Base-by-base conservation (phyloP, 2,329 filamentous ascomycete species). In the Colletotrichum plurivorum region DNA sequence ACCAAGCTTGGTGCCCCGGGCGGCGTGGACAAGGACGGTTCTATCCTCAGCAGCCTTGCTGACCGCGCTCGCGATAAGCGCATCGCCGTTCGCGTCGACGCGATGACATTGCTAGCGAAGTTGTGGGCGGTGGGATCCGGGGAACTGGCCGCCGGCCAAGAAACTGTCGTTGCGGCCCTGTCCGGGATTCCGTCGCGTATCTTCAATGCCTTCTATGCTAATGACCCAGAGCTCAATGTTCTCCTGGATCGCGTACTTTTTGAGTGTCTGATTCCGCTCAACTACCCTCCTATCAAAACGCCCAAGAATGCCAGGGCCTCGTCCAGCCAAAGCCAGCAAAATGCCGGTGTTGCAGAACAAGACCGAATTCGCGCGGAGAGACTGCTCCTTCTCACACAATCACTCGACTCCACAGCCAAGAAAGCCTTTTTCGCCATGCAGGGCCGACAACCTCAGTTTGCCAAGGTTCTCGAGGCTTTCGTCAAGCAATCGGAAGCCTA, bases 121-220 rank as follows among this genome's bases (percentile, higher is more conserved):
- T 90, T 98, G 31, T 99, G 96, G 96, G 95, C 94, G n/a, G 95
- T 97, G 18, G 95, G 94, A 13, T 90, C 92, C 18, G 93, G 94
- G 18, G 95, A 97, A 75, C 93, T 99, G 74, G 90, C 93, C 25
- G 89, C 92, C 60, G 94, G 93, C 15, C 92, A 95, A 74, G 94
- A 97, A 73, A 84, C 87, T 18, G 92, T 97, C 20, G 88, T 87
- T 13, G 84, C 89, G 10, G 88, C 95, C n/a, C 84, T 99, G 13
- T 92, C 91, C 7, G 91, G 91, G 25, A 94, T 97, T 46, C 95
- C 96, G 2, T 92, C 92, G 1, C 92, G 90, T 71, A 94, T 99
- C 52, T 90, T 98, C 71, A 94, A 94, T 76, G 92, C 92, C 0
- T 95, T 92, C 75, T 99, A 97, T 78, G 92, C 94, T 69, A 98